phyloP scores from a whole-genome alignment of 306 rosid species.

The Sphenostylis stenocarpa region DNA sequence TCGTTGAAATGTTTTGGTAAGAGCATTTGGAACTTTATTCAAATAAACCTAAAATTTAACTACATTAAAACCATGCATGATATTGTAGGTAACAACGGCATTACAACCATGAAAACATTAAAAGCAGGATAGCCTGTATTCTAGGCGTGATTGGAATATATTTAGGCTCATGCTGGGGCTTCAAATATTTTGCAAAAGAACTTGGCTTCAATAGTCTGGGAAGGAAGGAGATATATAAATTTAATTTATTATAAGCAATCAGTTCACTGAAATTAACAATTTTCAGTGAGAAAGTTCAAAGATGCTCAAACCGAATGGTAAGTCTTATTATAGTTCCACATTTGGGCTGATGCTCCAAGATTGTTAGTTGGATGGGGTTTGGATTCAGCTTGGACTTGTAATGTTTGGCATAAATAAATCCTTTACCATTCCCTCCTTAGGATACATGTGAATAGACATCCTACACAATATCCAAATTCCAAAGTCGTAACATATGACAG shows the following conservation, averaged over 20 bases:
- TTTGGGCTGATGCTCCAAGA: slow-evolving; percentile 3
- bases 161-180: slow-evolving; percentile 5
- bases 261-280: not conserved
- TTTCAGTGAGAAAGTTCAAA: not conserved
- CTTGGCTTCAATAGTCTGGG: not conserved
- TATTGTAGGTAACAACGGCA: not conserved
- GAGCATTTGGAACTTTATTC: not conserved
- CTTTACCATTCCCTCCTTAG: not conserved
- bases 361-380: not conserved
- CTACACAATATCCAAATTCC: slow-evolving; percentile 21
- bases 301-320: not conserved
- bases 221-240: not conserved
- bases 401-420: slow-evolving; percentile 16
- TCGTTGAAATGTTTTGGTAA: not conserved
- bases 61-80: not conserved
- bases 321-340: not conserved
- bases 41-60: not conserved
- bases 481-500: slow-evolving; percentile 1
- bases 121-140: slow-evolving; percentile 8
- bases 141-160: not conserved
- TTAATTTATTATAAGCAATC: slow-evolving; percentile 5
- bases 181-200: slow-evolving; percentile 2
- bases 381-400: slow-evolving; percentile 15
- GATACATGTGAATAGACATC: not conserved
- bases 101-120: not conserved